A percentile compares a stretch with the other conserved stretches of the same genome.
These are phyloP conservation scores for Musa schizocarpa DNA, from an alignment of 176 grass and related monocot genomes.

Conservation along the genomic window DNA sequence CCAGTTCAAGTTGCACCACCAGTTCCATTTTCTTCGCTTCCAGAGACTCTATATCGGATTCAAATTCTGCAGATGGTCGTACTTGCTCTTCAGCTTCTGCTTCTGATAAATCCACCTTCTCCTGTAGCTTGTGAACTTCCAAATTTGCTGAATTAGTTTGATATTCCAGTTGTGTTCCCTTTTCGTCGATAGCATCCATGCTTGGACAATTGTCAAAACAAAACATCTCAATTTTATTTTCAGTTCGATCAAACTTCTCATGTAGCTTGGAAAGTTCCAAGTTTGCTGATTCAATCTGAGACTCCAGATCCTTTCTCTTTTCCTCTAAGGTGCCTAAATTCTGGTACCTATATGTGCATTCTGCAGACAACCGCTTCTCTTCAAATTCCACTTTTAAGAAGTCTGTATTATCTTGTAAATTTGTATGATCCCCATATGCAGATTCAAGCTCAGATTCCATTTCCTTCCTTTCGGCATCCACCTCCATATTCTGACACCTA, in stretches of 20 bases:
- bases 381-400: constrained; percentile 43
- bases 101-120: not conserved
- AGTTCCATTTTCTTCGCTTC: constrained; percentile 13
- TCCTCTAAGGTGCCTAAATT: constrained; percentile 33
- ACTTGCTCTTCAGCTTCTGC: not conserved
- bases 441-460: constrained; percentile 32
- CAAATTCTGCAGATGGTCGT: not conserved
- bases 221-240: constrained; percentile 20
- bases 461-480: constrained; percentile 43
- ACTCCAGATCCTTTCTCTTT: constrained; percentile 41
- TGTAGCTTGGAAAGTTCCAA: constrained; percentile 33
- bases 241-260: constrained; percentile 33
- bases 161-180: not conserved
- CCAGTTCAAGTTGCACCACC: constrained; percentile 1
- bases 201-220: not conserved
- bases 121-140: not conserved
- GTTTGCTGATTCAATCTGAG: constrained; percentile 36
- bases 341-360: constrained; percentile 36
- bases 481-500: constrained; percentile 40
- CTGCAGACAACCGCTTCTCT: constrained; percentile 41
- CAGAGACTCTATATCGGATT: not conserved
- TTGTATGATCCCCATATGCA: constrained; percentile 27
- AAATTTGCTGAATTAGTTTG: not conserved
- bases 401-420: constrained; percentile 30
- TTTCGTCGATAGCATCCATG: not conserved